These are phyloP conservation scores for Aspergillus sp. DNA, from an alignment of 2,329 filamentous ascomycete species.

Conservation along the genomic window DNA sequence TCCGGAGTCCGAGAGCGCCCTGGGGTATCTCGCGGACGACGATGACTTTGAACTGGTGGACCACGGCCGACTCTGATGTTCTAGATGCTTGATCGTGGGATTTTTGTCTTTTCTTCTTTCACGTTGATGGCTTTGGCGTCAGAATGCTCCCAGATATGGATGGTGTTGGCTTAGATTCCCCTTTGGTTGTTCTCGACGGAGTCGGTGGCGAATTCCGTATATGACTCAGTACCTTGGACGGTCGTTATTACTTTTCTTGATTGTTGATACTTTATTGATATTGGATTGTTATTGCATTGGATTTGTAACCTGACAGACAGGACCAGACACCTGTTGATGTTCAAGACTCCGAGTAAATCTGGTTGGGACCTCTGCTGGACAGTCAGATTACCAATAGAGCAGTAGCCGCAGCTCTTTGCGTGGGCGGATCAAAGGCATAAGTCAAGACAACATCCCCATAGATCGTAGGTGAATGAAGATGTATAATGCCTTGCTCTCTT, in stretches of 20 bases:
- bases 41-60: constrained; percentile 45
- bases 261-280: constrained; percentile 2
- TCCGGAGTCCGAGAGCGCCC: constrained; percentile 31
- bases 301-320: too few species aligned
- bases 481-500: too few species aligned
- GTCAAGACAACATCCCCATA: too few species aligned
- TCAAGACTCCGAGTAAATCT: too few species aligned
- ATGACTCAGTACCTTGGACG: neutral
- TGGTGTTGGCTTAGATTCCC: neutral
- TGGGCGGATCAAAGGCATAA: too few species aligned
- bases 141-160: neutral
- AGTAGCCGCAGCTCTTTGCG: too few species aligned
- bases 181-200: neutral
- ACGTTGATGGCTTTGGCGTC: neutral
- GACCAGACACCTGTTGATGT: too few species aligned
- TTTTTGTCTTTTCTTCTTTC: neutral
- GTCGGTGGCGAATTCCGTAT: neutral
- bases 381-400: too few species aligned
- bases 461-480: too few species aligned
- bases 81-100: neutral
- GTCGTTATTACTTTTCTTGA: constrained; percentile 7
- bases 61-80: constrained; percentile 25
- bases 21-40: constrained; percentile 32
- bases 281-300: neutral
- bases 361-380: too few species aligned